Conservation (phyloP, 2,329 filamentous ascomycete genomes). For the Lanzia echinophila region DNA sequence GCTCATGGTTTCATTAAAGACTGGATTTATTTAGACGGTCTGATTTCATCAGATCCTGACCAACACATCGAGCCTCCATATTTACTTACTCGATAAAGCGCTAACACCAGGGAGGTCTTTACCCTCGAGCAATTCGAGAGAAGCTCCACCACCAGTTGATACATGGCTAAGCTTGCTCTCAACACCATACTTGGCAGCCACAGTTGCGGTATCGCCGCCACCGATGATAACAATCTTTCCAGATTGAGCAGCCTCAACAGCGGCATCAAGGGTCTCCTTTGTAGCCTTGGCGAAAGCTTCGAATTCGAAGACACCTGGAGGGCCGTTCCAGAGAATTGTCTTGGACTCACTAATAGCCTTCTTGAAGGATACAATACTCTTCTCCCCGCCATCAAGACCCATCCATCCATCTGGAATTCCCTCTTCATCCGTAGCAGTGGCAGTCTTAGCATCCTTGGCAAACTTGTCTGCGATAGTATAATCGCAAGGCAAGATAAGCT, state of each 20-base stretch:
- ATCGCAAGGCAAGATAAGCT: conserved; percentile 90
- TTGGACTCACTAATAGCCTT: conserved; percentile 78
- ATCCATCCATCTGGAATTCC: conserved; percentile 97
- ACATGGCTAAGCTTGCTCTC: conserved; percentile 98
- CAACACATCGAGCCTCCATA: conserved; percentile 11
- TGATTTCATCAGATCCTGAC: conserved; percentile 26
- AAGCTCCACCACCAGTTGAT: conserved; percentile 92
- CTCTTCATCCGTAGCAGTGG: conserved; percentile 74
- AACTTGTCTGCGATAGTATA: conserved; percentile 97
- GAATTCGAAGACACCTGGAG: conserved; percentile 95
- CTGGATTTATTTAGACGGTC: conserved; percentile 24
- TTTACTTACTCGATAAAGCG: conserved; percentile 76
- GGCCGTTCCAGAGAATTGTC: conserved; percentile 99
- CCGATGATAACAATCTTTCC: conserved; percentile 98
- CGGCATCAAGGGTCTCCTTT: conserved; percentile 85
- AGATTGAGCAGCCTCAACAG: conserved; percentile 68
- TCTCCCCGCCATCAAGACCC: conserved; percentile 89
- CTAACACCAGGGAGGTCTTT: conserved; percentile 93
- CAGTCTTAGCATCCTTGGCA: conserved; percentile 71
- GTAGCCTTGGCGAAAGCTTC: conserved; percentile 90
- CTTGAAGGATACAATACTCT: conserved; percentile 85
- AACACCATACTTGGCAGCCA: conserved; percentile 92
- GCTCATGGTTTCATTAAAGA: conserved; percentile 23
- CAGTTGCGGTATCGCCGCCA: conserved; percentile 95
- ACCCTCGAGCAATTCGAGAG: conserved; percentile 92